Percentiles rank a stretch among this genome's conserved stretches.
Conservation (phyloP, 1,284 basidiomycete genomes). For the Melampsora americana region DNA sequence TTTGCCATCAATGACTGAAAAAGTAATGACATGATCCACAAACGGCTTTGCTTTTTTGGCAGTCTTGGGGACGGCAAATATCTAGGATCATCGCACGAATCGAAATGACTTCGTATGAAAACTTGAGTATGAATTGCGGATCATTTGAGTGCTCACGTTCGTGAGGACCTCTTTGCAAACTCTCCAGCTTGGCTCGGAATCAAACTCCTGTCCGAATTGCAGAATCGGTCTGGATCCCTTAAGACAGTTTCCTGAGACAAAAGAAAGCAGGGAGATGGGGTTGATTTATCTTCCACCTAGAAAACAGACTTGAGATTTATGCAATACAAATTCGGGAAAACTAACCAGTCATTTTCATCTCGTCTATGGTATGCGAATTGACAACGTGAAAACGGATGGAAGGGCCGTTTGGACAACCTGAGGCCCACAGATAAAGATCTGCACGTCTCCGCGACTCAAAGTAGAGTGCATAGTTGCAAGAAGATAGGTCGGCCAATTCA, state of each 20-base stretch:
- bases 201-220: constrained; percentile 88
- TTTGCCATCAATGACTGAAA: constrained; percentile 90
- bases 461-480: constrained; percentile 96
- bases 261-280: background rate
- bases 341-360: constrained; percentile 88
- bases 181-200: constrained; percentile 79
- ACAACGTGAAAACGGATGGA: constrained; percentile 96
- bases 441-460: constrained; percentile 94
- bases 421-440: constrained; percentile 94
- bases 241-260: constrained; percentile 72
- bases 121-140: constrained; percentile 18
- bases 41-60: constrained; percentile 93
- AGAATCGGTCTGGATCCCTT: constrained; percentile 90
- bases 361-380: constrained; percentile 99
- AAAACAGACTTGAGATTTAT: background rate
- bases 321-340: background rate
- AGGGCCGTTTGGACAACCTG: constrained; percentile 95
- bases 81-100: constrained; percentile 59
- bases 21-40: constrained; percentile 93
- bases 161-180: constrained; percentile 93
- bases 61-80: constrained; percentile 86
- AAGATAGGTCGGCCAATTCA: constrained; percentile 94
- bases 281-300: background rate
- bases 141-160: constrained; percentile 64
- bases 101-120: background rate